Evolutionary conservation across 768 basidiomycete species (phyloP).

Genomic region (Cyathus striatus): DNA sequence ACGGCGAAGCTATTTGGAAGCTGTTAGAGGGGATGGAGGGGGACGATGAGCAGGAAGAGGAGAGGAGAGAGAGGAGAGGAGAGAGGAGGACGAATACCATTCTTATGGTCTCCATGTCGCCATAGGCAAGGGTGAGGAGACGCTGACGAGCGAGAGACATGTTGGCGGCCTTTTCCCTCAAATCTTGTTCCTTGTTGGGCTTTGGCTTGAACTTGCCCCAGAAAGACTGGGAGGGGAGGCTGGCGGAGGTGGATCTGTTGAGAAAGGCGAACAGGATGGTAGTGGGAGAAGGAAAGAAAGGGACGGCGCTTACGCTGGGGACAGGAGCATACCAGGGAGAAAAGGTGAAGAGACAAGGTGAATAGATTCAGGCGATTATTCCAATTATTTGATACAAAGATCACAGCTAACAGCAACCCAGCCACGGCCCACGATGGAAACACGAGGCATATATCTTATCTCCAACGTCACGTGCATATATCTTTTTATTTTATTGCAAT

Average conservation of each 20-base stretch:
- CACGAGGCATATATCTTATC: conserved; percentile 70
- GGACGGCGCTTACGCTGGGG: conserved; percentile 61
- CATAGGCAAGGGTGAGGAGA: conserved; percentile 76
- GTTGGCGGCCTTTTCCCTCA: conserved; percentile 44
- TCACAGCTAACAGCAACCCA: too few species aligned
- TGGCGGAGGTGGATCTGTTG: conserved; percentile 61
- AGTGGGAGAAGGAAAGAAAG: conserved; percentile 17
- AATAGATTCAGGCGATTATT: conserved; percentile 24
- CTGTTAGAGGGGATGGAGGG: conserved; percentile 26
- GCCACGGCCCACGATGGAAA: conserved; percentile 49
- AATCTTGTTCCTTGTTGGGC: conserved; percentile 62
- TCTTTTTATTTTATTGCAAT: too few species aligned
- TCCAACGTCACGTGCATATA: too few species aligned
- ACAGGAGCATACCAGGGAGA: conserved; percentile 60
- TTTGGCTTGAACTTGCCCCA: conserved; percentile 73
- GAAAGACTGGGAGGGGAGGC: conserved; percentile 46
- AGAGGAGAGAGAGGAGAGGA: not conserved
- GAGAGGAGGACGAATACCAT: conserved; percentile 43
- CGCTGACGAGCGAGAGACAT: conserved; percentile 73
- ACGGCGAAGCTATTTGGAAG: conserved; percentile 67
- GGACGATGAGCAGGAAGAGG: conserved; percentile 5
- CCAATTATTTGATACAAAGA: too few species aligned
- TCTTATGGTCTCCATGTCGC: conserved; percentile 82
- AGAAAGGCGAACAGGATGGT: conserved; percentile 27
- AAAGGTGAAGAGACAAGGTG: conserved; percentile 19